Conservation (phyloP, 1,284 basidiomycete genomes). For the Omphalotus olearius region DNA sequence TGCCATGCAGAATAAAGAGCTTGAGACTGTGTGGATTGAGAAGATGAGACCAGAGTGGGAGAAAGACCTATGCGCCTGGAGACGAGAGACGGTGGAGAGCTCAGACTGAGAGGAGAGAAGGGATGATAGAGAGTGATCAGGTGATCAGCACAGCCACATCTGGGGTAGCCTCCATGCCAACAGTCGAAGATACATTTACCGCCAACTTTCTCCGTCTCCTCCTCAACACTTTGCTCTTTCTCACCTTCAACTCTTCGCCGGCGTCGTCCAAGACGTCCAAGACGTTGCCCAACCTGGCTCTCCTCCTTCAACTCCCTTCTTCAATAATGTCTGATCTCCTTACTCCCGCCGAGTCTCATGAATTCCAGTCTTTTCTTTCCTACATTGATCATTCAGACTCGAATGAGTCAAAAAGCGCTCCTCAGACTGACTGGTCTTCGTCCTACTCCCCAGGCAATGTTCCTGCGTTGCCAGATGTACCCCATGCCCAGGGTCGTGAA, state of each 20-base stretch:
- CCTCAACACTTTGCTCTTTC: not conserved
- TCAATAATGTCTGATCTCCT: conserved; percentile 25
- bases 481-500: conserved; percentile 40
- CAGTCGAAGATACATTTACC: not conserved
- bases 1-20: conserved; percentile 1
- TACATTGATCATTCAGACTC: conserved; percentile 28
- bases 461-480: conserved; percentile 15
- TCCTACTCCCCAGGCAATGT: conserved; percentile 19
- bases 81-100: not conserved
- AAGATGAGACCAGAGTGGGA: conserved; percentile 6
- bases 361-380: conserved; percentile 40
- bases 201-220: not conserved
- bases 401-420: conserved; percentile 19
- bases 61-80: conserved; percentile 7
- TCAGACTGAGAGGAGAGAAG: not conserved
- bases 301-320: conserved; percentile 24
- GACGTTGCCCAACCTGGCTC: conserved; percentile 16
- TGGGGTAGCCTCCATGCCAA: conserved; percentile 1
- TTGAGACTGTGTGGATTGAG: not conserved
- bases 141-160: not conserved
- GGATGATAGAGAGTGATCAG: conserved; percentile 1
- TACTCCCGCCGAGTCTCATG: conserved; percentile 34
- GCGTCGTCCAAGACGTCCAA: conserved; percentile 4
- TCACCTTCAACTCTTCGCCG: not conserved
- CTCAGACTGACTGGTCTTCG: conserved; percentile 27